A percentile compares a stretch with the other conserved stretches of the same genome.
Evolutionary conservation across 345 rosid species (phyloP).

Genomic region (Eucalyptus albens): DNA sequence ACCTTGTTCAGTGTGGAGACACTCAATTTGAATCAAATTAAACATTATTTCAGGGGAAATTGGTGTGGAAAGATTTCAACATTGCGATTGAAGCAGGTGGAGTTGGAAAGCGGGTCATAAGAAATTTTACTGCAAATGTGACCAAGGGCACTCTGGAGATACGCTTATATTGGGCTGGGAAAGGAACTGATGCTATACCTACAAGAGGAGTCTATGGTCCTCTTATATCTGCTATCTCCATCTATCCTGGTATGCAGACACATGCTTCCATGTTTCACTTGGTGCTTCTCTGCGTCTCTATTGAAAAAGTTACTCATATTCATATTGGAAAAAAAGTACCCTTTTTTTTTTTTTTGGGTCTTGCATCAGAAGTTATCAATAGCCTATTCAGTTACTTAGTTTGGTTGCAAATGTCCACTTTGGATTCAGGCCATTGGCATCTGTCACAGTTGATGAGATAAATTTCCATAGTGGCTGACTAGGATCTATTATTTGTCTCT

Average conservation of each 20-base stretch:
- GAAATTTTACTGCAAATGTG: conserved; percentile 7
- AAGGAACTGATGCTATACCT: conserved; percentile 41
- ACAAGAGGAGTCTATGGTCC: conserved; percentile 45
- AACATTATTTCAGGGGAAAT: conserved; percentile 24
- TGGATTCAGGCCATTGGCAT: background rate
- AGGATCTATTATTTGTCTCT: background rate
- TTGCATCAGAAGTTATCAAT: background rate
- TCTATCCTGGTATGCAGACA: background rate
- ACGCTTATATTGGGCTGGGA: conserved; percentile 53
- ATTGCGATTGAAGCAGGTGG: conserved; percentile 40
- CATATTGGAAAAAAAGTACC: background rate
- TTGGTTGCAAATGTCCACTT: background rate
- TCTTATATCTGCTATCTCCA: conserved; percentile 51
- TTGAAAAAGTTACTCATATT: background rate
- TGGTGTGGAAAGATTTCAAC: conserved; percentile 37
- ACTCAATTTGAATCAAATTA: background rate
- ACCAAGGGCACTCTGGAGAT: conserved; percentile 32
- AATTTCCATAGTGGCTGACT: background rate
- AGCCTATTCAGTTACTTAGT: background rate
- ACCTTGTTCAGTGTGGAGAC: background rate
- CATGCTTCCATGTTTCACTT: background rate
- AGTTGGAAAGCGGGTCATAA: conserved; percentile 13
- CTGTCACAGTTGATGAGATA: background rate
- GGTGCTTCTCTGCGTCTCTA: background rate
- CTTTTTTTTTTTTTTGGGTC: background rate